phyloP scores from a whole-genome alignment of 2,329 filamentous ascomycete species.

The Talaromyces sp. region DNA sequence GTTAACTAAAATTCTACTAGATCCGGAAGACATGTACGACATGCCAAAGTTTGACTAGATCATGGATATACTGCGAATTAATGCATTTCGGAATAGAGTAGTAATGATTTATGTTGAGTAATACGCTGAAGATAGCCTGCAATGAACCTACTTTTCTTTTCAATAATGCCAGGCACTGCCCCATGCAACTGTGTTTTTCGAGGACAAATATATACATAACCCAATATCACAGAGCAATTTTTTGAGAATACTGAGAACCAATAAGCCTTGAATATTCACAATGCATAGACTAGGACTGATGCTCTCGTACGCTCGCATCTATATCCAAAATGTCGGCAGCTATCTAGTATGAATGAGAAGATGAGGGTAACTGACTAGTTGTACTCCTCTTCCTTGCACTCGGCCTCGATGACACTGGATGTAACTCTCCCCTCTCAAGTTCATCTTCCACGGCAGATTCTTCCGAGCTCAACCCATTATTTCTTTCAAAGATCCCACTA shows the following conservation, averaged over 20 bases:
- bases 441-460: conserved; percentile 37
- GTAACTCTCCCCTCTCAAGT: conserved; percentile 41
- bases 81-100: background rate
- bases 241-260: background rate
- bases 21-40: conserved; percentile 54
- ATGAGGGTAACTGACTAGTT: conserved; percentile 2
- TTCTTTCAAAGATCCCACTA: conserved; percentile 16
- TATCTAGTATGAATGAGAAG: background rate
- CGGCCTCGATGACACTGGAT: conserved; percentile 26
- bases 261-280: background rate
- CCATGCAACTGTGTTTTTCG: background rate
- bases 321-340: background rate
- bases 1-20: conserved; percentile 28
- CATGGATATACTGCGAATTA: background rate
- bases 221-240: background rate
- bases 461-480: conserved; percentile 16
- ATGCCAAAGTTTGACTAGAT: conserved; percentile 40
- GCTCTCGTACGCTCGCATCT: background rate
- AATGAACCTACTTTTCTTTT: background rate
- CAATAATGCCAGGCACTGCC: background rate
- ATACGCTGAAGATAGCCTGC: background rate
- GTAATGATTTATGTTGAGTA: background rate
- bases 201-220: background rate
- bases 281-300: background rate
- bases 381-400: conserved; percentile 16